These are phyloP conservation scores for Claviceps capensis DNA, from an alignment of 2,329 filamentous ascomycete species.

Conservation along the genomic window DNA sequence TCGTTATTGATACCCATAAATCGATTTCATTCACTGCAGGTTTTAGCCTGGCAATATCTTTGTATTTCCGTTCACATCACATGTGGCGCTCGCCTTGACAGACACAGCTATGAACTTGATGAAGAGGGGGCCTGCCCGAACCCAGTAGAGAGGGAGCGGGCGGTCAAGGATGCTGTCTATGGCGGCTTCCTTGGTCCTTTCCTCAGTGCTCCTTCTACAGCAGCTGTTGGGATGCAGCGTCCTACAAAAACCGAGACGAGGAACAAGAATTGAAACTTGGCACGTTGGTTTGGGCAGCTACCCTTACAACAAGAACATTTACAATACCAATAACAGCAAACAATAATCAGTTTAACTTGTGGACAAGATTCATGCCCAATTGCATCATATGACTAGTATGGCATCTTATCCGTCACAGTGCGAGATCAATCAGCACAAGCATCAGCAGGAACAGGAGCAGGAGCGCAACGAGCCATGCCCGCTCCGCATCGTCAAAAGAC, in stretches of 20 bases:
- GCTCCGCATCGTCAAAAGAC: slow-evolving; percentile 34
- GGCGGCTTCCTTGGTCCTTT: not conserved
- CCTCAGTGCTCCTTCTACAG: slow-evolving; percentile 3
- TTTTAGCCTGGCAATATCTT: not conserved
- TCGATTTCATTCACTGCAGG: not conserved
- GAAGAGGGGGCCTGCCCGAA: not conserved
- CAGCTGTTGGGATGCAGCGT: not conserved
- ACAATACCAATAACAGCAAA: not conserved
- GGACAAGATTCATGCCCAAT: not conserved
- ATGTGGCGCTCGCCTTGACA: not conserved
- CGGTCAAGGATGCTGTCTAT: not conserved
- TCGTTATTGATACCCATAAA: slow-evolving; percentile 4
- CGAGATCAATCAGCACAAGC: not conserved
- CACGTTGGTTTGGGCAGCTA: not conserved
- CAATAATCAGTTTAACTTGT: not conserved
- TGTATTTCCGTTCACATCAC: not conserved
- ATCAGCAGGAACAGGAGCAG: not conserved
- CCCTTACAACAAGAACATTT: not conserved
- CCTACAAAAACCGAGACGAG: not conserved
- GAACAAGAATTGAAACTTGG: not conserved
- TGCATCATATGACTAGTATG: slow-evolving; percentile 17
- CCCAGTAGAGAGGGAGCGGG: not conserved
- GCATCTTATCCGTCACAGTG: slow-evolving; percentile 12
- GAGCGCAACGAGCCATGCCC: slow-evolving; percentile 26
- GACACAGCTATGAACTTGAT: not conserved